These are phyloP conservation scores for Hemisphaericaspora xylofermentans DNA, from an alignment of 1,139 yeast genomes.

Conservation along the genomic window DNA sequence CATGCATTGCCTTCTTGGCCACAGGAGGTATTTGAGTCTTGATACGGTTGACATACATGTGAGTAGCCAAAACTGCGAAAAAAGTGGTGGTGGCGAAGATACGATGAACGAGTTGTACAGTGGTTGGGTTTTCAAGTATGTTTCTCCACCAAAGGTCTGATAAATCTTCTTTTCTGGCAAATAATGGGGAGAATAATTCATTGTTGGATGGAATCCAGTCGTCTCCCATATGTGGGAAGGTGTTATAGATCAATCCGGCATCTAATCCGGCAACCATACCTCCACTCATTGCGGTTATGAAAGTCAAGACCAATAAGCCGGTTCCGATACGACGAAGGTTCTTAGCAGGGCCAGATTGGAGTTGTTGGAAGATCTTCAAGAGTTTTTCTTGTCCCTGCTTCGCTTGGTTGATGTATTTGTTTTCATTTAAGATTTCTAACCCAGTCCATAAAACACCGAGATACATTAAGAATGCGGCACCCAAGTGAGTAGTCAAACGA, in stretches of 20 bases:
- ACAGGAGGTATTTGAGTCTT: constrained; percentile 60
- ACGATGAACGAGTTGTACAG: constrained; percentile 92
- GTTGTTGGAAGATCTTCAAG: constrained; percentile 51
- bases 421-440: constrained; percentile 75
- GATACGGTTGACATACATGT: constrained; percentile 56
- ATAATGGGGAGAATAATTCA: constrained; percentile 79
- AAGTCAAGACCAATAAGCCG: constrained; percentile 66
- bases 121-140: constrained; percentile 90
- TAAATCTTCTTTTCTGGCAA: constrained; percentile 61
- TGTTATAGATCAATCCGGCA: constrained; percentile 94
- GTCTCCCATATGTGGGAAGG: constrained; percentile 96
- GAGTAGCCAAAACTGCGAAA: constrained; percentile 64
- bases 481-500: constrained; percentile 89
- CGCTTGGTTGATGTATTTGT: constrained; percentile 47
- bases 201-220: constrained; percentile 64
- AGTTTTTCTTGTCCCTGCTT: constrained; percentile 58
- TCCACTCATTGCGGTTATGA: constrained; percentile 91
- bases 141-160: constrained; percentile 90
- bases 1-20: constrained; percentile 55
- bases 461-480: constrained; percentile 88
- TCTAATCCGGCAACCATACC: constrained; percentile 98
- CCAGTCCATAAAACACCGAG: constrained; percentile 91
- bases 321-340: constrained; percentile 55
- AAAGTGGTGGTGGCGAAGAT: constrained; percentile 82
- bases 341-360: constrained; percentile 51